A percentile compares a stretch with the other conserved stretches of the same genome.
phyloP scores from a whole-genome alignment of 169 alveolate genomes.

The Eimeria necatrix region DNA sequence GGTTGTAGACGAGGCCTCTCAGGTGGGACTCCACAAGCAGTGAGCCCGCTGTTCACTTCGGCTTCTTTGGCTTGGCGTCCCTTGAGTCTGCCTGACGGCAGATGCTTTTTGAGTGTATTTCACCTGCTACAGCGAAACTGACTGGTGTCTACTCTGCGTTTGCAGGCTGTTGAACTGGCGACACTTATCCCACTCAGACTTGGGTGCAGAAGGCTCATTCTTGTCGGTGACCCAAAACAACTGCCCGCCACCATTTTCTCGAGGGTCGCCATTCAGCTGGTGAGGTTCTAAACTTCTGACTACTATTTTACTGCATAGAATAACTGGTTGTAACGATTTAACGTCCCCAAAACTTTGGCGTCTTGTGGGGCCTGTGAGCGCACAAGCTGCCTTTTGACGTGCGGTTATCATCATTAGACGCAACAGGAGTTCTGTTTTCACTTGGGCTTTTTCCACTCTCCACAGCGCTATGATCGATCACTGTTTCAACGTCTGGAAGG shows the following conservation, averaged over 20 bases:
- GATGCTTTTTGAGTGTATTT: no score
- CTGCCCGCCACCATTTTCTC: slow-evolving; percentile 99
- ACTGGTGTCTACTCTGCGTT: background rate
- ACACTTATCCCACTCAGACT: slow-evolving; percentile 90
- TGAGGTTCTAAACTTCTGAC: background rate
- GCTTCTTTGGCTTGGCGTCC: no score
- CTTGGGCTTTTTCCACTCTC: background rate
- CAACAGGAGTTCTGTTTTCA: background rate
- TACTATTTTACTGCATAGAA: background rate
- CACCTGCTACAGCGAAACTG: no score
- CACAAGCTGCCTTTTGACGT: background rate
- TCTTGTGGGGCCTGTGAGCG: background rate
- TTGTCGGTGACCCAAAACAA: slow-evolving; percentile 99
- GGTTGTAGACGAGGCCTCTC: slow-evolving; percentile 99
- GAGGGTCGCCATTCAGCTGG: slow-evolving; percentile 81
- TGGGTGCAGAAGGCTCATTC: slow-evolving; percentile 94
- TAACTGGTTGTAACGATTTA: background rate
- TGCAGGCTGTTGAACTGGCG: slow-evolving; percentile 90
- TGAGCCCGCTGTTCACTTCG: no score
- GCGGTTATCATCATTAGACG: background rate
- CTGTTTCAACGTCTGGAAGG: slow-evolving; percentile 95
- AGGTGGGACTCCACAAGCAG: slow-evolving; percentile 82
- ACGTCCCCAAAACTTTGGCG: background rate
- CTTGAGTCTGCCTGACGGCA: no score
- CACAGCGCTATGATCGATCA: slow-evolving; percentile 90